Base-by-base conservation (phyloP, 2,329 filamentous ascomycete genomes). In the Thermomyces lanuginosus region DNA sequence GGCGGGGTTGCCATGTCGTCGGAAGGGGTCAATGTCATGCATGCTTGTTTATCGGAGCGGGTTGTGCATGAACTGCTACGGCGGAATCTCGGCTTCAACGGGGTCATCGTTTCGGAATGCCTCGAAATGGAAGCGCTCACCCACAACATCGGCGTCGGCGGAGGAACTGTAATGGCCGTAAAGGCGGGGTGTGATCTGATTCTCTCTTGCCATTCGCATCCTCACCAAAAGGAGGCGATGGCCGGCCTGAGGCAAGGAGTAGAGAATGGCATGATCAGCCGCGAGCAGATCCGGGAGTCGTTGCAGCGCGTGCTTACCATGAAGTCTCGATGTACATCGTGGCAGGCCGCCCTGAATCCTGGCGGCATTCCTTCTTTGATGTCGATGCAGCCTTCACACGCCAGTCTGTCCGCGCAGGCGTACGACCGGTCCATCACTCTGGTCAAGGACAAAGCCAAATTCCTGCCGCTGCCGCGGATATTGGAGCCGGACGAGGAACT, bases 91-190 rank as follows among this genome's bases (percentile, higher is more conserved):
- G 77, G 78, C 2, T 95, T 95, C 42, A 70, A 81, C 26, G 86
- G 86, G 1, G 84, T 95, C 2, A 83, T 89, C 13, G 82, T 95
- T 26, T 93, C 84, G 0, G 86, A 95, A 46, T 95, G 86, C 39
- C 58, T 95, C 5, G 86, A 93, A 49, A 95, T 95, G 86, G 84
- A 93, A 45, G 83, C 84, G 0, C 66, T 95, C 6, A 89, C 82
- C 37, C 81, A 92, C 45, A 91, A 93, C 42, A 89, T 95, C 26
- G 86, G 86, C n/a, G 83, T 98, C 10, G 83, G 86, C 39, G 86
- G 89, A 21, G 89, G 89, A 8, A 92, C 86, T 1, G 82, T 95
- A 40, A 93, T 93, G 83, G 89, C 89, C 3, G 80, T 93, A 26
- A 89, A 92, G 49, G 86, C 89, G 16, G 89, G 89, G 8, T 95